Evolutionary conservation across 208 protist genomes (phyloP), one percentile per base, ranked within the genome.

Genomic region (Crithidia bombi): DNA sequence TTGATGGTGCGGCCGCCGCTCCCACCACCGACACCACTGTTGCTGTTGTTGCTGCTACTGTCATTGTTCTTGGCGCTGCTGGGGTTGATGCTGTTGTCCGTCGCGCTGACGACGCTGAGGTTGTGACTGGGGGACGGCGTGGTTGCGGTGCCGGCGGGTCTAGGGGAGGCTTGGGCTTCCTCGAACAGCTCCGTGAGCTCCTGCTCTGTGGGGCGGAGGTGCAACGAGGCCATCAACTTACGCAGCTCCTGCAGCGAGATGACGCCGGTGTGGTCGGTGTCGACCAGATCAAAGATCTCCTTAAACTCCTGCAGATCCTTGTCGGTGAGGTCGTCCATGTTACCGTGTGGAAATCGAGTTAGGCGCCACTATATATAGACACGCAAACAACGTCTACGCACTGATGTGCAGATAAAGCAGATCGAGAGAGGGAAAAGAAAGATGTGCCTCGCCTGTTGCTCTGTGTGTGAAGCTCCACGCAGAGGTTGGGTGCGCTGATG

Each of bases 281-380:
- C 92, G 17, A 97, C 86, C 15, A 98, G 86, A 67, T 94, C 80
- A 69, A 98, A 98, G 64, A 97, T 97, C 71, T 98, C 95, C 33
- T 91, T 90, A 59, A 98, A 96, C 78, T 98, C 91, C 25, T 81
- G 65, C 32, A 92, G 41, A 59, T 96, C 89, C 73, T 85, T 82
- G 26, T 90, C 80, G 17, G 75, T 82, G 19, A 96, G 75, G 23
- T 77, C 49, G 23, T 78, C 59, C 39, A 72, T 77, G 32, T 74
- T 82, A n/a, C n/a, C n/a, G n/a, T n/a, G n/a, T n/a, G n/a, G 38
- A 43, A 14, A 7, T 43, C 4, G 32, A 46, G 4, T 14, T 5
- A 15, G 5, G 26, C 36, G 19, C n/a, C 32, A 17, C 14, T 43
- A 14, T 43, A 14, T 7, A 43, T 43, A 17, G 38, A 17, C 38